phyloP scores from a whole-genome alignment of 2,329 filamentous ascomycete genomes.

The Colletotrichum scovillei region DNA sequence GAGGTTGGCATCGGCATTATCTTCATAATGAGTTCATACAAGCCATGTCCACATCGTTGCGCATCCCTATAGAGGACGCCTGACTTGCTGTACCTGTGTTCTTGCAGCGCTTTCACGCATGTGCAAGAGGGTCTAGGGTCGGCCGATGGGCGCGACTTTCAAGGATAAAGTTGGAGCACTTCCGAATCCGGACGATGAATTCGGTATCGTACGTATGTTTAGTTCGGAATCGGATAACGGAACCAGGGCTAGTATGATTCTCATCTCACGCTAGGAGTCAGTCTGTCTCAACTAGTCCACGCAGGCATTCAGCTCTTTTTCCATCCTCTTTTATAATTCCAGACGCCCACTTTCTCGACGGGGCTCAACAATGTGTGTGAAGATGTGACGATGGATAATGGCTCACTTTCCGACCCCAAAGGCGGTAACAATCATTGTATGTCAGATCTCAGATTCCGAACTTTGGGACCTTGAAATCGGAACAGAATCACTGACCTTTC shows the following conservation, averaged over 20 bases:
- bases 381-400: conserved; percentile 30
- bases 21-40: neutral
- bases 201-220: conserved; percentile 9
- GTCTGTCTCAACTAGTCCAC: conserved; percentile 14
- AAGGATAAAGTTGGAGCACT: neutral
- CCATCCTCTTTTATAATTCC: conserved; percentile 6
- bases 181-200: conserved; percentile 32
- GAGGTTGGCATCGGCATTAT: neutral
- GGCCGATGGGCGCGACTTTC: conserved; percentile 1
- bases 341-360: neutral
- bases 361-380: neutral
- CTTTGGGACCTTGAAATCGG: neutral
- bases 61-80: neutral
- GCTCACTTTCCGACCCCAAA: conserved; percentile 32
- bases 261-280: conserved; percentile 8
- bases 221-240: conserved; percentile 1
- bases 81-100: neutral
- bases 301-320: conserved; percentile 9
- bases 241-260: conserved; percentile 15
- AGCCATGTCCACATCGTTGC: neutral
- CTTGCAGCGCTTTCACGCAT: conserved; percentile 2
- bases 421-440: conserved; percentile 34
- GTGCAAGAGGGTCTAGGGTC: neutral
- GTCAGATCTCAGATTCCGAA: neutral
- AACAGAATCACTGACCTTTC: neutral